Percentiles rank a stretch among this genome's conserved stretches.
Conservation (phyloP, 768 basidiomycete species). For the Leccinellum luteum region DNA sequence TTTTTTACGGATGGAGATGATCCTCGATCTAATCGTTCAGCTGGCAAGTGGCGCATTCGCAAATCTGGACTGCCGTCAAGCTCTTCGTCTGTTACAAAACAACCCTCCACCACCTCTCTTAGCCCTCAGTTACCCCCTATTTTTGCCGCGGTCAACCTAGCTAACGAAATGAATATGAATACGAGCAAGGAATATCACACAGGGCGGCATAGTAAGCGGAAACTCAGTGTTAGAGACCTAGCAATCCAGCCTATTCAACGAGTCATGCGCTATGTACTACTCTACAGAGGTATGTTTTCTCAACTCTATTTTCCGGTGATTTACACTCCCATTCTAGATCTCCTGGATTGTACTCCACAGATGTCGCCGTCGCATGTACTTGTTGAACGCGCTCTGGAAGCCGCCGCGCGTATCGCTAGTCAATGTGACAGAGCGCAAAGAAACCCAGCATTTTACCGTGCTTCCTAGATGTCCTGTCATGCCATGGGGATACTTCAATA, state of each 20-base stretch:
- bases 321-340: slow-evolving; percentile 36
- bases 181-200: slow-evolving; percentile 2
- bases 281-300: slow-evolving; percentile 51
- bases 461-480: slow-evolving; percentile 9
- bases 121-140: slow-evolving; percentile 14
- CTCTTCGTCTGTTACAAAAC: slow-evolving; percentile 6
- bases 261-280: slow-evolving; percentile 59
- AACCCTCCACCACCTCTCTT: background rate
- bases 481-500: background rate
- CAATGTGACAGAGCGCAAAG: slow-evolving; percentile 61
- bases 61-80: slow-evolving; percentile 12
- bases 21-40: slow-evolving; percentile 7
- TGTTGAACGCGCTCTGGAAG: slow-evolving; percentile 57
- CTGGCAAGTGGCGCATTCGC: slow-evolving; percentile 24
- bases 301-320: background rate
- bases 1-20: slow-evolving; percentile 37
- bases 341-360: slow-evolving; percentile 47
- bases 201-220: slow-evolving; percentile 8
- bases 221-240: slow-evolving; percentile 47
- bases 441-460: slow-evolving; percentile 44
- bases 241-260: slow-evolving; percentile 65
- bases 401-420: slow-evolving; percentile 54
- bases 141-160: slow-evolving; percentile 4
- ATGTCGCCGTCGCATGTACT: slow-evolving; percentile 48
- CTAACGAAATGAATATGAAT: slow-evolving; percentile 4